Evolutionary conservation across 331 rosid genomes (phyloP).

Genomic region (Malus hybrid): DNA sequence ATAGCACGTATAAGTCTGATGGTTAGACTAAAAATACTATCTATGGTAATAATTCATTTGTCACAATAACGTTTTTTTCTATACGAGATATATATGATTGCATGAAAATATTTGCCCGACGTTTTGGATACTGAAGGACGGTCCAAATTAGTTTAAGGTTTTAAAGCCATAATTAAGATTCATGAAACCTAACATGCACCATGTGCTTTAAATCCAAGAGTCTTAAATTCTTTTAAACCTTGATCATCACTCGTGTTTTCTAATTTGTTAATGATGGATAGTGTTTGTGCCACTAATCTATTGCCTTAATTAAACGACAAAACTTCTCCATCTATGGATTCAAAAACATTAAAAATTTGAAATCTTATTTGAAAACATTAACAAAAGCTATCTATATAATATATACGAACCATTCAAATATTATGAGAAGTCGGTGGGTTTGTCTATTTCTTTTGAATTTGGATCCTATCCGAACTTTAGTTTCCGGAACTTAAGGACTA

Average conservation of each 20-base stretch:
- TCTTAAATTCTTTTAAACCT: neutral
- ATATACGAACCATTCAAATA: neutral
- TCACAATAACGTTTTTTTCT: neutral
- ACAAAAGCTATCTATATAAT: neutral
- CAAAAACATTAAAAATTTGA: slow-evolving; percentile 1
- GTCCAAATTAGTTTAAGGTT: neutral
- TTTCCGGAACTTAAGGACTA: too few relatives aligned
- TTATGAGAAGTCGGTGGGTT: slow-evolving; percentile 14
- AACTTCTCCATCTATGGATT: neutral
- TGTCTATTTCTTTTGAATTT: slow-evolving; percentile 12
- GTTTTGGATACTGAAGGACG: neutral
- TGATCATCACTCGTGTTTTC: neutral
- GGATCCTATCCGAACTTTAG: too few relatives aligned
- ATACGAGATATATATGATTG: neutral
- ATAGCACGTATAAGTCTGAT: too few relatives aligned
- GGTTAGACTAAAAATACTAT: too few relatives aligned
- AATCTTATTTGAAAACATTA: neutral
- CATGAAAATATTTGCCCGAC: neutral
- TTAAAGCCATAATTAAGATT: neutral
- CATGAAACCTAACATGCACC: neutral
- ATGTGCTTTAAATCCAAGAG: neutral
- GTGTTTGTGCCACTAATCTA: neutral
- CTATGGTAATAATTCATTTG: neutral
- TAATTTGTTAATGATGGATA: neutral
- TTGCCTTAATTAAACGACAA: neutral